A percentile compares a stretch with the other conserved stretches of the same genome.
phyloP scores from a whole-genome alignment of 306 rosid species.

The Cicer cuneatum region DNA sequence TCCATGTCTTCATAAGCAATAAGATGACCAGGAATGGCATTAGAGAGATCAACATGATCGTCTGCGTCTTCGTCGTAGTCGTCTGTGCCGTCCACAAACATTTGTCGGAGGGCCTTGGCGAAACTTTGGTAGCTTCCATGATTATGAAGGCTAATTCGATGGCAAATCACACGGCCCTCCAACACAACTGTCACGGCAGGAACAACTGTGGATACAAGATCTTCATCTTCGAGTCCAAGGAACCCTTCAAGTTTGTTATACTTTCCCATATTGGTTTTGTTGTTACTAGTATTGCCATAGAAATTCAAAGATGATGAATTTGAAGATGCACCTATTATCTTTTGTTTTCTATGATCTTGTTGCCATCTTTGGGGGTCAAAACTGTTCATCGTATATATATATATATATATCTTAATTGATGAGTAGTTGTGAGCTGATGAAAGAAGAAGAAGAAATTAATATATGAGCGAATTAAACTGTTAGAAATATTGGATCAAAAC shows the following conservation, averaged over 20 bases:
- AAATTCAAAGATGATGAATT: constrained; percentile 39
- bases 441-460: neutral
- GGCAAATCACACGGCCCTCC: constrained; percentile 92
- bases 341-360: constrained; percentile 53
- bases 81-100: constrained; percentile 59
- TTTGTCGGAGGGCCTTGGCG: constrained; percentile 71
- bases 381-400: constrained; percentile 49
- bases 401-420: too few relatives aligned
- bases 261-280: neutral
- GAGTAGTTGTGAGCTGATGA: neutral
- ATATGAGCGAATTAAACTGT: neutral
- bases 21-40: constrained; percentile 82
- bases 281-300: constrained; percentile 21
- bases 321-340: constrained; percentile 48
- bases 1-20: constrained; percentile 92
- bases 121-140: constrained; percentile 80
- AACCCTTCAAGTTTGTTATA: constrained; percentile 47
- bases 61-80: neutral
- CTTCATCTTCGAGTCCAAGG: constrained; percentile 57
- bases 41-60: constrained; percentile 61
- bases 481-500: constrained; percentile 36
- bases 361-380: constrained; percentile 64
- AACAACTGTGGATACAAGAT: constrained; percentile 58
- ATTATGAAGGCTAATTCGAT: constrained; percentile 81
- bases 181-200: constrained; percentile 87